These are phyloP conservation scores for Fusarium stilboides DNA, from an alignment of 2,329 filamentous ascomycete species.

Conservation along the genomic window DNA sequence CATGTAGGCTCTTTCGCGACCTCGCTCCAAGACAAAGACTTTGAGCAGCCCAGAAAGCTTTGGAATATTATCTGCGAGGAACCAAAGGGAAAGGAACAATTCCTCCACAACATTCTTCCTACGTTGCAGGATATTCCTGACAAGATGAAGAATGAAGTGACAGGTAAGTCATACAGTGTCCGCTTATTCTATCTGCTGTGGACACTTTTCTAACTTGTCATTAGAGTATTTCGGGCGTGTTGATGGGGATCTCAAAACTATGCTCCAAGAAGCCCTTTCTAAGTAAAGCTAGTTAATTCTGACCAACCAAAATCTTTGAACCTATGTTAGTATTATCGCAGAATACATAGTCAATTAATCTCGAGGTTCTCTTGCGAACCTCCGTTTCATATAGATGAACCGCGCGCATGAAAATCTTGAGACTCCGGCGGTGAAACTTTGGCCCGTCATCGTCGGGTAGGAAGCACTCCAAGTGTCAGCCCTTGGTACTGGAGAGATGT, in stretches of 20 bases:
- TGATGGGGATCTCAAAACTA: constrained; percentile 1
- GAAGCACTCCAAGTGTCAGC: no score
- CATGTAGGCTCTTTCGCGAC: constrained; percentile 41
- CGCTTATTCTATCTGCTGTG: no score
- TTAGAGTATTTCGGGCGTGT: constrained; percentile 20
- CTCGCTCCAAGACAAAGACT: constrained; percentile 36
- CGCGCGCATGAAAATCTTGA: no score
- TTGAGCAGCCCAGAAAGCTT: constrained; percentile 41
- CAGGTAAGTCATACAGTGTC: constrained; percentile 4
- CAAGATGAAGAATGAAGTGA: constrained; percentile 21
- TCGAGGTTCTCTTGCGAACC: no score
- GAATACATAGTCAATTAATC: no score
- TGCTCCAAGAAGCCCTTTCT: background rate
- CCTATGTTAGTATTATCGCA: no score
- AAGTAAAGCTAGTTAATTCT: background rate
- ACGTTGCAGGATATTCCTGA: constrained; percentile 37
- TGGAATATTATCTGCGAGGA: constrained; percentile 46
- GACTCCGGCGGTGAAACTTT: no score
- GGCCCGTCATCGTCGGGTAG: no score
- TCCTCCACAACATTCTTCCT: constrained; percentile 43
- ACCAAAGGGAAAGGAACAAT: constrained; percentile 34
- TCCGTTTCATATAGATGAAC: no score
- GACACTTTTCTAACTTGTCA: background rate
- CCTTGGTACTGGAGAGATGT: no score
- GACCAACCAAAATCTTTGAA: no score